Evolutionary conservation across 2,329 filamentous ascomycete species (phyloP), one percentile per base, ranked within the genome.

Genomic region (Purpureocillium lavendulum): DNA sequence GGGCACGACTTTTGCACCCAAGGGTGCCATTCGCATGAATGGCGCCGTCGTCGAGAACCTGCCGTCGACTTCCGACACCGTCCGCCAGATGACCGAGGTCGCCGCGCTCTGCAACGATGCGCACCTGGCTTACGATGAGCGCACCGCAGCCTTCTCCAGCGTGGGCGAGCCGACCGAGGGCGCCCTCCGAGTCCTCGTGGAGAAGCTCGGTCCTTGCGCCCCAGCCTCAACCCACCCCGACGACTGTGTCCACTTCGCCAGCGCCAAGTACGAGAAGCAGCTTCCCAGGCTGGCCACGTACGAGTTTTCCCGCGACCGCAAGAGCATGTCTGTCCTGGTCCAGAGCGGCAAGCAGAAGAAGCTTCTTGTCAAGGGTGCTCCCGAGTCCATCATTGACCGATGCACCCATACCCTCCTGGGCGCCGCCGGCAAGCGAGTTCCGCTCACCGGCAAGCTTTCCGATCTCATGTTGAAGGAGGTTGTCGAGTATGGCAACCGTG

Each of bases 321-420:
- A 98, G 77, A 97, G 90, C 65, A 98, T 98, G 92, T 98, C 92
- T 35, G 94, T 98, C 29, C 69, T 97, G 43, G 87, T 94, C 46
- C 75, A 83, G 48, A 73, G 75, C 40, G 82, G 76, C 40, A 70
- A 72, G 36, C 64, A 79, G 38, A 79, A 92, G 66, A 88, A 84
- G 59, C 80, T 98, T 10, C 75, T 98, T 36, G 89, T 98, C 49
- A 98, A 98, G 68, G 92, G 92, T 53, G 92, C 94, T 15, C 92
- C 92, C 6, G 92, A 98, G 63, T 87, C 88, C 11, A 82, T 98
- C 51, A 76, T 98, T 45, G 90, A 95, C 52, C 84, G 94, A 44
- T 98, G 92, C 70, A 84, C 87, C 36, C 79, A 90, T 55, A 77
- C 81, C 34, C 61, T 97, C 13, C 67, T 90, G 45, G 94, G 92